A percentile compares a stretch with the other conserved stretches of the same genome.
phyloP scores from a whole-genome alignment of 75 land plant genomes.

The Selaginella tamariscina region DNA sequence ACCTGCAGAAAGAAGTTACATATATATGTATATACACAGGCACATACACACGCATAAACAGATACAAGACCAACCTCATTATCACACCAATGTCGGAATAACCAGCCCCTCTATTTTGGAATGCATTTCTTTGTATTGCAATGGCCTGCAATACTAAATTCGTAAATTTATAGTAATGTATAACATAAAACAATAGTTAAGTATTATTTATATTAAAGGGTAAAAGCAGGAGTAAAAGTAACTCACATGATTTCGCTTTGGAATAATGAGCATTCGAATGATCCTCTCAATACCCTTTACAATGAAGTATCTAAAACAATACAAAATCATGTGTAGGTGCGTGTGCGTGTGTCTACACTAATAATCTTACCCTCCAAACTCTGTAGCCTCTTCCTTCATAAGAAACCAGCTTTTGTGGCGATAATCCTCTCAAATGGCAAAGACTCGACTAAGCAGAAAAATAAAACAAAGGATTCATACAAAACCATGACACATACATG shows the following conservation, averaged over 20 bases:
- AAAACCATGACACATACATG: neutral
- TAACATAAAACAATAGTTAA: neutral
- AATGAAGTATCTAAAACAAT: slow-evolving; percentile 62
- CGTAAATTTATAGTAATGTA: neutral
- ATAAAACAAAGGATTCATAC: neutral
- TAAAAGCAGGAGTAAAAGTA: neutral
- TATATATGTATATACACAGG: neutral
- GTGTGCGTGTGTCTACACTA: neutral
- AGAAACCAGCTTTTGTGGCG: slow-evolving; percentile 36
- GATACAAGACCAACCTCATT: slow-evolving; percentile 44
- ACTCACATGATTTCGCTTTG: slow-evolving; percentile 63
- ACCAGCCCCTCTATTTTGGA: slow-evolving; percentile 43
- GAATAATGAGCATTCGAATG: slow-evolving; percentile 53
- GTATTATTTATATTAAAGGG: neutral
- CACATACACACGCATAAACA: neutral
- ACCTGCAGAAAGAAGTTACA: slow-evolving; percentile 29
- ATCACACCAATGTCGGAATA: slow-evolving; percentile 75
- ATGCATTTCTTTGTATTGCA: slow-evolving; percentile 48
- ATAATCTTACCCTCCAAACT: slow-evolving; percentile 75
- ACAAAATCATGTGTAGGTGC: neutral
- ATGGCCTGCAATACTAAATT: slow-evolving; percentile 39
- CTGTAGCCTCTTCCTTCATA: slow-evolving; percentile 59
- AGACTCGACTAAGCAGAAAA: slow-evolving; percentile 43
- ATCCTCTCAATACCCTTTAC: slow-evolving; percentile 81
- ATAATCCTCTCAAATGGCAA: slow-evolving; percentile 53